Evolutionary conservation across 106 monocot species (phyloP), one percentile per base, ranked within the genome.

Genomic region (Hemerocallis citrina): DNA sequence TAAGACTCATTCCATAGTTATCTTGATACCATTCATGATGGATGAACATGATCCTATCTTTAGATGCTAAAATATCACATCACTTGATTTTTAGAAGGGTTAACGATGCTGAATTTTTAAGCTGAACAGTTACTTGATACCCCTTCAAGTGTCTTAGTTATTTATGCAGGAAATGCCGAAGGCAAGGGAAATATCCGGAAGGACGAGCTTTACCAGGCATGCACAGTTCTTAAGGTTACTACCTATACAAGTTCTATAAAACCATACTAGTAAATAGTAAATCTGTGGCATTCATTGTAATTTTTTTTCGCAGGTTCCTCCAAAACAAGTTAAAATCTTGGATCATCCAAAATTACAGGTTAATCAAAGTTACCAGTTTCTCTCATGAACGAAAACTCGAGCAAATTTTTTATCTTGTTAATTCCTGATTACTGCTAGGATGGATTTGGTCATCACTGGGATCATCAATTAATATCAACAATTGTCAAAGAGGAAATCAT

Each of bases 371-470:
- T 22, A 12, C 29, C 5, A 57, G 28, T 15, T 33, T 37, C 0
- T 65, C 35, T 13, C 15, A 7, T 65, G 27, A 22, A 7, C 34
- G 6, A 24, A 23, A 16, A 62, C 57, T 42, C 36, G 8, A 30
- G 16, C 42, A 0, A 24, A 55, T n/a, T n/a, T 17, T 41, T 34
- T 25, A 34, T 32, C 41, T 31, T 29, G 16, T 35, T 27, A 13
- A 17, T 76, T 56, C 4, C 14, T 50, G 37, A 14, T 10, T 68
- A 41, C 9, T 72, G 24, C 13, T 64, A 94, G 94, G 94, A 94
- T 86, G 94, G 94, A 86, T 94, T 94, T 78, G 59, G 69, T 22
- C 71, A 83, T 14, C 46, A 52, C 69, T 94, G 94, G 94, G 82
- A 86, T 22, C 80, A 73, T 60, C 45, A 64, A 38, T 69, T 94